phyloP scores from a whole-genome alignment of 805 yeast species.

The Yarrowia sp. region DNA sequence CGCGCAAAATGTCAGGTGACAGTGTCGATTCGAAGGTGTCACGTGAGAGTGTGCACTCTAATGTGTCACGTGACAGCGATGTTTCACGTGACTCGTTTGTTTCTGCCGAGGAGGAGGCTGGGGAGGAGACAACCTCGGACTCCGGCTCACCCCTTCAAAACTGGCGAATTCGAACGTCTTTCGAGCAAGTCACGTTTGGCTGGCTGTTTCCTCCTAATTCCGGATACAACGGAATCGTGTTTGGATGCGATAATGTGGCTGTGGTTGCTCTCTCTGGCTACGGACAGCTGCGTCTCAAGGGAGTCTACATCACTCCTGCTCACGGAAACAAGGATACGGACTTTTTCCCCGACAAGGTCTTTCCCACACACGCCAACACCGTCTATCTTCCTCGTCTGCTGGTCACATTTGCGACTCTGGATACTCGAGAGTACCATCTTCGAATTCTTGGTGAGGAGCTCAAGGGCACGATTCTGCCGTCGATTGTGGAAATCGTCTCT shows the following conservation, averaged over 20 bases:
- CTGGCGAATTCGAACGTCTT: conserved; percentile 25
- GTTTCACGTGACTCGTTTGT: background rate
- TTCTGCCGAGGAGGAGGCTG: background rate
- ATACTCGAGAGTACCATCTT: conserved; percentile 11
- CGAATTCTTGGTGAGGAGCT: conserved; percentile 34
- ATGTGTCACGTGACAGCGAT: background rate
- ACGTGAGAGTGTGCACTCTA: too few relatives aligned
- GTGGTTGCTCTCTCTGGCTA: conserved; percentile 57
- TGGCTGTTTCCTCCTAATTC: conserved; percentile 52
- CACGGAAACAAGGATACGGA: background rate
- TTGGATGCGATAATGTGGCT: conserved; percentile 73
- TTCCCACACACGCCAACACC: conserved; percentile 18
- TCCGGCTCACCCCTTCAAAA: background rate
- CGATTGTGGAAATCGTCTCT: conserved; percentile 28
- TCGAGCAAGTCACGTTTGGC: conserved; percentile 64
- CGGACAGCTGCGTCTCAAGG: conserved; percentile 66
- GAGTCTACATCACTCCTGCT: conserved; percentile 70
- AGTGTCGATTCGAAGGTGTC: background rate
- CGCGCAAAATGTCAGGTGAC: background rate
- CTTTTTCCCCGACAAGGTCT: conserved; percentile 14
- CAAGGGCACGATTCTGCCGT: conserved; percentile 32
- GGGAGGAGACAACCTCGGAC: background rate
- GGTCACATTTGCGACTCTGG: conserved; percentile 5
- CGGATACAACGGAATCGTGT: conserved; percentile 57
- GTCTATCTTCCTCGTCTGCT: conserved; percentile 9